Evolutionary conservation across 78 protist species (phyloP), one percentile per base, ranked within the genome.

Genomic region (Dictyostelium firmibasis): DNA sequence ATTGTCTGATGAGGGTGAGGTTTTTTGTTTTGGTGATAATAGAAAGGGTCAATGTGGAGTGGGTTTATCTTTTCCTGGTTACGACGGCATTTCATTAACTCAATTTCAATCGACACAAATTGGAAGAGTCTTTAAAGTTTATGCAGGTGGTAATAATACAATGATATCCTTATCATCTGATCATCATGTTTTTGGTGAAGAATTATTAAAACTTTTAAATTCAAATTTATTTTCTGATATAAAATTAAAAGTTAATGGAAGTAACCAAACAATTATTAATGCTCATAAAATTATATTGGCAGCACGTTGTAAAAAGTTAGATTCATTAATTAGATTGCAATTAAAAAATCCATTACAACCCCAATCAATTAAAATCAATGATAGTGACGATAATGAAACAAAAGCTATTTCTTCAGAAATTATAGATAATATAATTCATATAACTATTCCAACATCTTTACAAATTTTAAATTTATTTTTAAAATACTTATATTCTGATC

Each of bases 401-500:
- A 20, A 57, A 57, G 1, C 6, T 20, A 57, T 57, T 5, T 14
- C 57, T 2, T 25, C 82, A 5, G 10, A 20, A 41, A 77, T 75
- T 6, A 14, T 50, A 7, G 67, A 88, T 20, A 29, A 43, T 13
- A 44, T 79, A 3, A 62, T 88, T 14, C 44, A 88, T 67, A 41
- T 88, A 1, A 20, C 38, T 44, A 79, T 88, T 53, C 33, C 85
- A 11, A 38, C n/a, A 53, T 36, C 64, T 18, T 23, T 89, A 16
- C 70, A 60, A 44, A 14, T 79, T 14, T 33, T 89, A 25, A 47
- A 31, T 25, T 23, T 70, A 35, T 70, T 89, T 7, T 27, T 89
- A 16, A 78, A 69, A 50, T 89, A 64, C 47, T 27, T 89, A 8
- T 89, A 89, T 35, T 79, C 94, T 23, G 94, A 89, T 81, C 87